Percentiles rank a stretch among this genome's conserved stretches.
Evolutionary conservation across 345 rosid genomes (phyloP).

Genomic region (Hypericum perforatum): DNA sequence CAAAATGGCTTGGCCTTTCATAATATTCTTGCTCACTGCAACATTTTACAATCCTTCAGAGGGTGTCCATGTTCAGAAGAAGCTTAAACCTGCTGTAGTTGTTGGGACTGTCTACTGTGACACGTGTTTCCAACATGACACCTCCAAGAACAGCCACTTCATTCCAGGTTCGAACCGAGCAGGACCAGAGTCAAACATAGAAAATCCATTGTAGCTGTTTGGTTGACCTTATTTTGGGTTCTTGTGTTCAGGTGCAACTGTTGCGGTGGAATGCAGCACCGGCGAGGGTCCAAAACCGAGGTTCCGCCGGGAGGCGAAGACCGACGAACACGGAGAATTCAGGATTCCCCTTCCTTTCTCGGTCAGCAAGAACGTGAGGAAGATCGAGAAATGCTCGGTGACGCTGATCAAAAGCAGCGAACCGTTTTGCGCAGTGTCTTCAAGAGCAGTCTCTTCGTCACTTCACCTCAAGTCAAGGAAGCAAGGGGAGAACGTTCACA

Average conservation of each 20-base stretch:
- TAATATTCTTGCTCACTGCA: slow-evolving; percentile 20
- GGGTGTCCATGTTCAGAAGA: slow-evolving; percentile 17
- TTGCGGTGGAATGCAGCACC: slow-evolving; percentile 60
- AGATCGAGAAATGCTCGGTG: slow-evolving; percentile 62
- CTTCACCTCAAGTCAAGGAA: slow-evolving; percentile 44
- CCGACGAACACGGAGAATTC: slow-evolving; percentile 66
- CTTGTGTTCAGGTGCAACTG: slow-evolving; percentile 60
- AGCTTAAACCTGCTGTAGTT: slow-evolving; percentile 46
- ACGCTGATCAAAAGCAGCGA: slow-evolving; percentile 58
- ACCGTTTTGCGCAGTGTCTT: slow-evolving; percentile 62
- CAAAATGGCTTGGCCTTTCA: slow-evolving; percentile 30
- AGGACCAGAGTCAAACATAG: background rate
- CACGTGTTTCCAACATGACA: slow-evolving; percentile 55
- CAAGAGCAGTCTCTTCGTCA: slow-evolving; percentile 52
- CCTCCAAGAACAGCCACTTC: slow-evolving; percentile 54
- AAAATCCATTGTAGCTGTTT: background rate
- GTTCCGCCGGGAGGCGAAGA: slow-evolving; percentile 51
- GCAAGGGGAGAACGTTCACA: slow-evolving; percentile 26
- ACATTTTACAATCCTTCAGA: slow-evolving; percentile 15
- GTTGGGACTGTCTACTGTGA: slow-evolving; percentile 90
- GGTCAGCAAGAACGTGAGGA: slow-evolving; percentile 50
- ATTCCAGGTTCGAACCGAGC: slow-evolving; percentile 44
- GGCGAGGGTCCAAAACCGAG: slow-evolving; percentile 27
- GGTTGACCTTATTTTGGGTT: background rate
- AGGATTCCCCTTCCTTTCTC: slow-evolving; percentile 53